phyloP scores from a whole-genome alignment of 805 yeast species.

The Wickerhamiella qilinensis region DNA sequence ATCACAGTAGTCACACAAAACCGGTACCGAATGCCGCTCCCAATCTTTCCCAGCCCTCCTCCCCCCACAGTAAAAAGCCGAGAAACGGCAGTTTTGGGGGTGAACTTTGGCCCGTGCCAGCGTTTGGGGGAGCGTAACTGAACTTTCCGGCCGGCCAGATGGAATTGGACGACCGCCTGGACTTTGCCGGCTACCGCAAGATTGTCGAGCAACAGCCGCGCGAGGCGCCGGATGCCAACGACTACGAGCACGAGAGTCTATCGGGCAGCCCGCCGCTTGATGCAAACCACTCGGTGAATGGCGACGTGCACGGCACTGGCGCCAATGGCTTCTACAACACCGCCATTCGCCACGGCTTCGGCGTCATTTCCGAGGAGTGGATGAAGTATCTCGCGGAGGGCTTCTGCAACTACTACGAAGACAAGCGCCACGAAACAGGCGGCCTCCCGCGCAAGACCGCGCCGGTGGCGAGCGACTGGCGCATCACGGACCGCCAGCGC shows the following conservation, averaged over 20 bases:
- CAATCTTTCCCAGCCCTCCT: background rate
- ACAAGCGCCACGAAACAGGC: slow-evolving; percentile 79
- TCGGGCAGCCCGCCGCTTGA: background rate
- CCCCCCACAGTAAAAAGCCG: background rate
- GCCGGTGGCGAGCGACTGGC: slow-evolving; percentile 59
- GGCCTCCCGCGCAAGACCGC: slow-evolving; percentile 44
- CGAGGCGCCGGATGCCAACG: background rate
- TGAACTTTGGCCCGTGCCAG: background rate
- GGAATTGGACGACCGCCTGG: background rate
- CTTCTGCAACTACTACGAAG: slow-evolving; percentile 74
- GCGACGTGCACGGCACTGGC: background rate
- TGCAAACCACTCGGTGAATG: background rate
- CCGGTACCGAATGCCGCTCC: background rate
- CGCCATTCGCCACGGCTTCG: slow-evolving; percentile 41
- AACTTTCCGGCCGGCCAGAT: too few relatives aligned
- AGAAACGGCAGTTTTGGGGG: background rate
- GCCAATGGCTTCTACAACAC: slow-evolving; percentile 17
- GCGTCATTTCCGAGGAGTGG: slow-evolving; percentile 14
- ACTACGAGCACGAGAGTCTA: background rate
- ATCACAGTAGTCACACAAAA: background rate
- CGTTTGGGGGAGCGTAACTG: background rate
- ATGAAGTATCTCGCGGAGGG: slow-evolving; percentile 25
- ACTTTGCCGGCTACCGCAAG: background rate
- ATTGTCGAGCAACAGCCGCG: background rate
- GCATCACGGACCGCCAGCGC: slow-evolving; percentile 78